Conservation (phyloP, 495 filamentous ascomycete species). For the Aspergillus saccharolyticus region DNA sequence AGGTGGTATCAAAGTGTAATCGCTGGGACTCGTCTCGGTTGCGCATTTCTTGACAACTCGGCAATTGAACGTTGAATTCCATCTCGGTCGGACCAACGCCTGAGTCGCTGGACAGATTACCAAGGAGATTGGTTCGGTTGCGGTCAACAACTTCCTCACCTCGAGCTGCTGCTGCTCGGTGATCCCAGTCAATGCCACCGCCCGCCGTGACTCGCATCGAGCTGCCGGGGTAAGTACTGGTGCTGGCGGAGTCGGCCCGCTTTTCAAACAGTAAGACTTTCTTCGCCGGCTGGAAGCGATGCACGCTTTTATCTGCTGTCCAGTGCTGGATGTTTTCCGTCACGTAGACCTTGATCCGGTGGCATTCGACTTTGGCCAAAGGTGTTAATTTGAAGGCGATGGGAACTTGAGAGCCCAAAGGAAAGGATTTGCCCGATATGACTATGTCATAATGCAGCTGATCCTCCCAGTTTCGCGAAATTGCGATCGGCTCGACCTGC, state of each 20-base stretch:
- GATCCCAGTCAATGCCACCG: conserved; percentile 69
- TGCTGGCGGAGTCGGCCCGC: conserved; percentile 71
- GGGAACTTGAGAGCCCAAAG: conserved; percentile 84
- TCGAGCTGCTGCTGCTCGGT: conserved; percentile 52
- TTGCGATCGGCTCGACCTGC: conserved; percentile 92
- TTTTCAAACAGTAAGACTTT: conserved; percentile 92
- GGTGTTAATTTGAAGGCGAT: conserved; percentile 98
- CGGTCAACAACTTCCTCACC: conserved; percentile 54
- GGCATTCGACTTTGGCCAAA: conserved; percentile 91
- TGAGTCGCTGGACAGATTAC: conserved; percentile 64
- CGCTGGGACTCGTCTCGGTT: conserved; percentile 67
- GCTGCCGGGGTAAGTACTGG: conserved; percentile 73
- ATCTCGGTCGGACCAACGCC: conserved; percentile 86
- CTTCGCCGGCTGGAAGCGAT: conserved; percentile 74
- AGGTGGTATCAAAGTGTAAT: conserved; percentile 91
- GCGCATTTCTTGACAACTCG: conserved; percentile 82
- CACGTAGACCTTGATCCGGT: conserved; percentile 91
- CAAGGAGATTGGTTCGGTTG: conserved; percentile 66
- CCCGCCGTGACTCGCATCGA: conserved; percentile 75
- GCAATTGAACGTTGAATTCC: conserved; percentile 93
- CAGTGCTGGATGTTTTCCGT: conserved; percentile 95
- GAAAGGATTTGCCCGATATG: conserved; percentile 97
- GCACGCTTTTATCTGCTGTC: conserved; percentile 80
- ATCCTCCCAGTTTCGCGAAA: conserved; percentile 95
- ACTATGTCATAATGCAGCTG: conserved; percentile 98